phyloP scores from a whole-genome alignment of 345 rosid species.

The Brassica incana region DNA sequence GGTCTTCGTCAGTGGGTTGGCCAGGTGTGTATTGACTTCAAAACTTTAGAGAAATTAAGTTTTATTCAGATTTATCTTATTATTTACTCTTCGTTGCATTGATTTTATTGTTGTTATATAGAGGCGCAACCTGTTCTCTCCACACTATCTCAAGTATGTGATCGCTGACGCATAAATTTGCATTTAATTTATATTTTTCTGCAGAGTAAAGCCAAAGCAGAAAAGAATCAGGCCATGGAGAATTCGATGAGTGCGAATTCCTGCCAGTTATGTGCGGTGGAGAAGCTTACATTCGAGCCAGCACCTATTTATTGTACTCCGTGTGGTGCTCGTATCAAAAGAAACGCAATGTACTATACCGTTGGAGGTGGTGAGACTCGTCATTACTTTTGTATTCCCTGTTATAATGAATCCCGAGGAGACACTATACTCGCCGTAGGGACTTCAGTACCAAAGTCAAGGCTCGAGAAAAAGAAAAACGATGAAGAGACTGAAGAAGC shows the following conservation, averaged over 20 bases:
- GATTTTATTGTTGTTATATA: slow-evolving; percentile 5
- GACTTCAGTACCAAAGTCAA: slow-evolving; percentile 57
- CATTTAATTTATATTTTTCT: slow-evolving; percentile 27
- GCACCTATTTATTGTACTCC: slow-evolving; percentile 95
- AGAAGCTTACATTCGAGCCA: slow-evolving; percentile 97
- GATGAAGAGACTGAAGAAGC: slow-evolving; percentile 99
- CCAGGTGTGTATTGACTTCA: slow-evolving; percentile 56
- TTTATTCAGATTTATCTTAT: neutral
- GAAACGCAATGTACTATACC: slow-evolving; percentile 96
- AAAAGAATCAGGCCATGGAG: slow-evolving; percentile 75
- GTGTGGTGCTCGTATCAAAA: slow-evolving; percentile 96
- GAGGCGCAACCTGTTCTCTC: neutral
- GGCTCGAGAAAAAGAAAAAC: slow-evolving; percentile 96
- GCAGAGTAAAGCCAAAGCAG: slow-evolving; percentile 76
- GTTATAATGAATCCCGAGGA: slow-evolving; percentile 96
- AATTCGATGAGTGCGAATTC: slow-evolving; percentile 94
- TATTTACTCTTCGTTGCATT: neutral
- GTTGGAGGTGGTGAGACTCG: slow-evolving; percentile 91
- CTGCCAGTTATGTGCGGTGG: slow-evolving; percentile 99
- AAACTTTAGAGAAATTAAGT: slow-evolving; percentile 5
- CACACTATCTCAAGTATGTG: neutral
- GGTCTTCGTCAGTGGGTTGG: slow-evolving; percentile 99
- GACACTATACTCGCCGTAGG: slow-evolving; percentile 76
- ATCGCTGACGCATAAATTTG: slow-evolving; percentile 14
- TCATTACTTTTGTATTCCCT: slow-evolving; percentile 88